These are phyloP conservation scores for Phytophthora nicotianae DNA, from an alignment of 352 stramenopile species.

Conservation along the genomic window DNA sequence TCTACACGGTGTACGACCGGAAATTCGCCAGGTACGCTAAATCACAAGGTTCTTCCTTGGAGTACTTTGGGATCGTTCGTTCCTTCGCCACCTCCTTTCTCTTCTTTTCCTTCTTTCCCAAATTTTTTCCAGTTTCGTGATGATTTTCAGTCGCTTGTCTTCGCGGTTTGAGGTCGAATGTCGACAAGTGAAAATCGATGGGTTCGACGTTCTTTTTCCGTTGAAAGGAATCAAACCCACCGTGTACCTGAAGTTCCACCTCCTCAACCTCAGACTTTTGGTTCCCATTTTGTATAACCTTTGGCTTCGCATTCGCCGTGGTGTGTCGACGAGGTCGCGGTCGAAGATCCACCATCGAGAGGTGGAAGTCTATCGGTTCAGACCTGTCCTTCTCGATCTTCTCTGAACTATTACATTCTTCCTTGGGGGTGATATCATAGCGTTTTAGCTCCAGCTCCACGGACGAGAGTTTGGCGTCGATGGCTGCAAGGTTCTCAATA, in stretches of 20 bases:
- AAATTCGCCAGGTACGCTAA: slow-evolving; percentile 37
- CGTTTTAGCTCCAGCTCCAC: slow-evolving; percentile 26
- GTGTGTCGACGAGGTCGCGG: slow-evolving; percentile 24
- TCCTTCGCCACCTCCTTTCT: slow-evolving; percentile 11
- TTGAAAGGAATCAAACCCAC: slow-evolving; percentile 9
- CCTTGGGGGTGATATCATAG: slow-evolving; percentile 8
- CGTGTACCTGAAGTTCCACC: background rate
- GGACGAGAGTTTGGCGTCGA: slow-evolving; percentile 29
- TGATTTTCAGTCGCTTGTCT: slow-evolving; percentile 9
- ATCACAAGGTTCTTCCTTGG: slow-evolving; percentile 32
- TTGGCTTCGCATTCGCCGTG: slow-evolving; percentile 9
- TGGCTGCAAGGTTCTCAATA: slow-evolving; percentile 17
- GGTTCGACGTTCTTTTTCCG: slow-evolving; percentile 14
- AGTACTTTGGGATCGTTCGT: slow-evolving; percentile 17
- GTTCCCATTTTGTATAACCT: slow-evolving; percentile 1
- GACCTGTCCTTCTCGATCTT: slow-evolving; percentile 5
- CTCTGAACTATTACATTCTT: background rate
- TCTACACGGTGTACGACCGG: slow-evolving; percentile 31
- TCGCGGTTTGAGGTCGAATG: slow-evolving; percentile 29
- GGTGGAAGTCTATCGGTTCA: slow-evolving; percentile 20
- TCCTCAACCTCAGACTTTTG: slow-evolving; percentile 2
- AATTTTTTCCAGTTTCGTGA: too few species aligned
- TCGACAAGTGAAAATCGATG: slow-evolving; percentile 41
- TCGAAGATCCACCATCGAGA: slow-evolving; percentile 24
- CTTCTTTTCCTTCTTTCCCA: slow-evolving; percentile 17